Base-by-base conservation (phyloP, 768 basidiomycete species). In the Mycena maculata region DNA sequence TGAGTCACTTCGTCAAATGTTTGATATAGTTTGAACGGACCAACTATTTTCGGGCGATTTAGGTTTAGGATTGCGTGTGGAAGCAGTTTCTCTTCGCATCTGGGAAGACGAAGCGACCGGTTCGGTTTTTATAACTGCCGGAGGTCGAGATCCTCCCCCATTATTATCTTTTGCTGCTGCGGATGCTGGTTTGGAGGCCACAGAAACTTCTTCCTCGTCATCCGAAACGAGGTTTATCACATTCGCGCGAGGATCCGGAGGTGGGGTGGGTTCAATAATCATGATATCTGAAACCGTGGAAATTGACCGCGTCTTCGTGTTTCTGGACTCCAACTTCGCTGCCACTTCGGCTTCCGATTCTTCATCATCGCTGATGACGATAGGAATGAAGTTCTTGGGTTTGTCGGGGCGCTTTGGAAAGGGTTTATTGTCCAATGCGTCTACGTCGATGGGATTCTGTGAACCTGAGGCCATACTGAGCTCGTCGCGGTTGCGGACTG, bases 351-450 rank as follows among this genome's bases (percentile, higher is more conserved):
- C 1, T 2, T 27, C 30, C 3, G 60, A 58, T 2, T 6, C 39
- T 23, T 67, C 66, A 25, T 67, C 66, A 41, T 67, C 66, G 59
- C 65, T 67, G 22, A 67, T 67, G 25, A 62, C 18, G n/a, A 67
- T 67, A 9, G 54, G n/a, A 1, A n/a, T 22, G 15, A 41, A 28
- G n/a, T 11, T 33, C 12, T 13, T 13, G n/a, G 25, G 30, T 18
- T 55, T 28, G 15, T 23, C 15, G n/a, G 3, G 58, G n/a, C 3
- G 50, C 44, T 28, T 27, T 13, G 44, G 27, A 27, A 8, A 31
- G 16, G 2, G 13, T 6, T 39, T 3, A 13, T 56, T 5, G 27
- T 45, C 33, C 5, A 54, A 42, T 1, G 23, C 48, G 36, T 47
- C 42, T 6, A 66, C 63, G 42, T 59, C 64, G 57, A 59, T 52